Base-by-base conservation (phyloP, 352 stramenopile species). In the Globisporangium nodosum region DNA sequence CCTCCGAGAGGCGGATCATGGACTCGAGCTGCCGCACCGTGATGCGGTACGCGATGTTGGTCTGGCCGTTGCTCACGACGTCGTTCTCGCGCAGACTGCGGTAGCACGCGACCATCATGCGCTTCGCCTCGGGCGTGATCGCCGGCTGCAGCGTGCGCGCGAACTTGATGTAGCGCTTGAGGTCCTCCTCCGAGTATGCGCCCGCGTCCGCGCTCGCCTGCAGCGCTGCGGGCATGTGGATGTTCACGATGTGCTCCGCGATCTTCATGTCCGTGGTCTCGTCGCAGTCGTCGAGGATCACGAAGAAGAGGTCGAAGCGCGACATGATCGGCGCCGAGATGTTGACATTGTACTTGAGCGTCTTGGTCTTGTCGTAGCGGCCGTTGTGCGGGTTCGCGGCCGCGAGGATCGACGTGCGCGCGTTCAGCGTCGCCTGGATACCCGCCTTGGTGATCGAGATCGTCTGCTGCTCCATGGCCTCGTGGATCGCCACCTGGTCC, bases 391-490 rank as follows among this genome's bases (percentile, higher is more conserved):
- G 97, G 77, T 99, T 99, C 3, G 97, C 97, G 0, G 97, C 97
- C 12, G 97, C 97, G n/a, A 99, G 75, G 54, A 99, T 99, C n/a
- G 96, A 99, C 35, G 97, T 97, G 5, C 97, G 84, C n/a, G 97
- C 97, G 76, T 99, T 99, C 16, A 99, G 75, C 21, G 96, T 99
- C 5, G 97, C 97, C 18, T 98, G 96, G 66, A 99, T 99, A 16
- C 97, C 97, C 5, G 97, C 98, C 70, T 99, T 99, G 27, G 97
- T 98, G 58, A 99, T 98, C 3, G 78, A 89, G 39, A 99, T 97
- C 15, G 97, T 99, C 76, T 99, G 97, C 71, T 99, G 97, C 77
- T 99, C 98, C 97, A 99, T 99, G 6, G 98, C 97, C 66, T 98
- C 95, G 81, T 99, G 98, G 66, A 99, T 99, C 4, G 97, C 96